These are phyloP conservation scores for Plasmodium falciparum DNA, from an alignment of 169 alveolate species.

Conservation along the genomic window DNA sequence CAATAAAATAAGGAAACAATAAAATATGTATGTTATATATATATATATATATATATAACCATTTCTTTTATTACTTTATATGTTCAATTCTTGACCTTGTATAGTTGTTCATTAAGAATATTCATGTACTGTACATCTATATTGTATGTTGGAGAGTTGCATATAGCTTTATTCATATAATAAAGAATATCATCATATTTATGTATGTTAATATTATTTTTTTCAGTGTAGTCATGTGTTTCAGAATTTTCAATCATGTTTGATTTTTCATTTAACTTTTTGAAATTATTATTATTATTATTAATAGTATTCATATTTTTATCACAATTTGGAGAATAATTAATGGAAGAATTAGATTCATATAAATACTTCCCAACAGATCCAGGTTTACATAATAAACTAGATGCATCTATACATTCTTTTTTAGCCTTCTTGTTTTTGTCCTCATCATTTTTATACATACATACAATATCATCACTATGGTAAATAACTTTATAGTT, in stretches of 20 bases:
- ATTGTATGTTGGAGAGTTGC: slow-evolving; percentile 43
- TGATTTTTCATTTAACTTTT: too few species aligned
- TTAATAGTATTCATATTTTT: neutral
- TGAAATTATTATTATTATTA: neutral
- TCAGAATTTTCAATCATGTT: neutral
- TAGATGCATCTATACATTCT: slow-evolving; percentile 28
- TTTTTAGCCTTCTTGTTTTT: neutral
- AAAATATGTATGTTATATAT: too few species aligned
- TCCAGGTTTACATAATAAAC: slow-evolving; percentile 67
- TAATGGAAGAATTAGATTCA: slow-evolving; percentile 35
- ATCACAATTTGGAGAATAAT: neutral
- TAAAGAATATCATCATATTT: slow-evolving; percentile 31
- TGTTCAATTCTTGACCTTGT: neutral
- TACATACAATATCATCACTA: slow-evolving; percentile 33
- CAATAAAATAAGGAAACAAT: too few species aligned
- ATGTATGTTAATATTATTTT: neutral
- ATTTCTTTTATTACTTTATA: neutral
- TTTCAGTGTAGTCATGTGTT: neutral
- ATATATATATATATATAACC: neutral
- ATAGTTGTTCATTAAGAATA: slow-evolving; percentile 14
- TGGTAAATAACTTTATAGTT: slow-evolving; percentile 33
- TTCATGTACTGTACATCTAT: slow-evolving; percentile 47
- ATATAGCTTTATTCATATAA: slow-evolving; percentile 37
- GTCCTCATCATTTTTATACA: slow-evolving; percentile 24
- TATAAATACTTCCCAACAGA: slow-evolving; percentile 46